Percentiles rank a stretch among this genome's conserved stretches.
Conservation (phyloP, 306 rosid species). For the Cucumis cinereus region DNA sequence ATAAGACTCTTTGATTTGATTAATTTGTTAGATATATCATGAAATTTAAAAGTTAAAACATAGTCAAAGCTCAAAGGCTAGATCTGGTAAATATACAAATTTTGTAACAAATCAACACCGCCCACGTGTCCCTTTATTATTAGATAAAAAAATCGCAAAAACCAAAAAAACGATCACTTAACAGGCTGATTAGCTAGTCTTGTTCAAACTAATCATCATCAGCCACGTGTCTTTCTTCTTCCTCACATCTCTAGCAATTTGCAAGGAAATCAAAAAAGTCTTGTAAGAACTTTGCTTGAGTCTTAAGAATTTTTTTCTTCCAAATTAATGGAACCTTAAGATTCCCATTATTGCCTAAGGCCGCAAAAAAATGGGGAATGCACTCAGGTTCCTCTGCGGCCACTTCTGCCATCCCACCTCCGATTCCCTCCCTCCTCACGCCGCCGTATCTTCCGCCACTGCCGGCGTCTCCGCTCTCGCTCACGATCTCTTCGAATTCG, state of each 20-base stretch:
- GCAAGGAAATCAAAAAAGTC: background rate
- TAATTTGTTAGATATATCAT: too few species aligned
- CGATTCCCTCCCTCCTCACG: slow-evolving; percentile 35
- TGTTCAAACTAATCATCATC: background rate
- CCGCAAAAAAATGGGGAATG: slow-evolving; percentile 44
- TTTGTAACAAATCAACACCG: background rate
- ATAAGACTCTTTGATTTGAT: too few species aligned
- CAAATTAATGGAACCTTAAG: background rate
- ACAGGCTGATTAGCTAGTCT: background rate
- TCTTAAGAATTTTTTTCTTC: background rate
- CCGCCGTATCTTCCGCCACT: slow-evolving; percentile 41
- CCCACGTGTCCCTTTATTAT: background rate
- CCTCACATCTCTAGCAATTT: background rate
- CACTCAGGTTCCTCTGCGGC: slow-evolving; percentile 32
- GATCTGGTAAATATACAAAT: background rate
- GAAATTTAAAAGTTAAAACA: too few species aligned
- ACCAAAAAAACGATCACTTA: background rate
- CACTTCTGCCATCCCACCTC: slow-evolving; percentile 42
- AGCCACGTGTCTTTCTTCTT: background rate
- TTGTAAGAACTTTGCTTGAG: background rate
- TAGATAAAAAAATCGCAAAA: background rate
- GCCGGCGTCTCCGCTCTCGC: slow-evolving; percentile 65
- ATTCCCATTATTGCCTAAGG: background rate
- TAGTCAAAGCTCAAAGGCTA: too few species aligned
- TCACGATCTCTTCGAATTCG: slow-evolving; percentile 63